Base-by-base conservation (phyloP, 1,284 basidiomycete genomes). In the Ceratobasidium theobromae region DNA sequence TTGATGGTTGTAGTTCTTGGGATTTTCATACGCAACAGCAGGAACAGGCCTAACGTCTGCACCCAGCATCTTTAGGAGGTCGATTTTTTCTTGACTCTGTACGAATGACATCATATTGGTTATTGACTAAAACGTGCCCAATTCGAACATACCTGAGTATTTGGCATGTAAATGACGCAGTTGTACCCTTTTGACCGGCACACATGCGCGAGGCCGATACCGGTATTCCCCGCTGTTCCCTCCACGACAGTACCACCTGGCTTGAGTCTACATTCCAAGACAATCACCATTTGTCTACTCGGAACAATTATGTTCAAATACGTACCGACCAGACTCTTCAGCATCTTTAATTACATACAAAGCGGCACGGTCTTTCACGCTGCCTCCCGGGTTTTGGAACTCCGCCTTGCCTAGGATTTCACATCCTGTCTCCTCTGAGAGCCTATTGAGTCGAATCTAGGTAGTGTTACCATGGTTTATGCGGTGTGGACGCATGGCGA, bases 151-250 rank as follows among this genome's bases (percentile, higher is more conserved):
- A 88, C 91, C 83, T 97, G 95, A 1, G 89, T 93, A 77, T 98
- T 84, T 53, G 96, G 96, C 96, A 99, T 98, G 84, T 94, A 99
- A 75, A 99, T 99, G n/a, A 99, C 95, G 75, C 96, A 98, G 76
- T 88, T 91, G 82, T 99, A 99, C 2, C 97, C 95, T 71, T 84
- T 86, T 27, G 92, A 86, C 72, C 96, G 82, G 78, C 96, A 98
- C 62, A 98, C 93, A 74, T 95, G 95, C 3, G 95, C 95, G 35
- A 98, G 84, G 51, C 95, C 95, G 70, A 98, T 98, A 57, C 95
- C 96, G 4, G 96, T 99, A 80, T 99, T 99, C n/a, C 96, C 96
- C 32, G 96, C 96, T 0, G 96, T 99, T 1, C 96, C 96, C 78
- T 99, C 96, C 11, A 99, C 95, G 67, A 99, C 88, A 0, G 94